Evolutionary conservation across 768 basidiomycete species (phyloP).

Genomic region (Mycena alexandri): DNA sequence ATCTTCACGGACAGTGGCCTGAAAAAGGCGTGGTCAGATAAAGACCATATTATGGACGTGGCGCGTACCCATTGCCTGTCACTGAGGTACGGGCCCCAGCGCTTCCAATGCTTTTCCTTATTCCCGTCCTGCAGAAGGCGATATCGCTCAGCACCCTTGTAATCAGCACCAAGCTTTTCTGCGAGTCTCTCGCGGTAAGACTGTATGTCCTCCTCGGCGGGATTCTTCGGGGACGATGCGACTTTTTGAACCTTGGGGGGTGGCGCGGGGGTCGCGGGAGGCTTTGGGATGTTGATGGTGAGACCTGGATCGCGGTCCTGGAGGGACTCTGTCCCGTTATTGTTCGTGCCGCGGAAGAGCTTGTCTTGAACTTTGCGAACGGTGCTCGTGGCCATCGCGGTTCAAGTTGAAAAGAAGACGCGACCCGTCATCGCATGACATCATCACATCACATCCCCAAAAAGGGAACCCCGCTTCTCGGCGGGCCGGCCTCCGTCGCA

Average conservation of each 20-base stretch:
- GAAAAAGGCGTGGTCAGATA: conserved; percentile 31
- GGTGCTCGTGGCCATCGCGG: conserved; percentile 55
- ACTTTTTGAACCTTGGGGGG: conserved; percentile 63
- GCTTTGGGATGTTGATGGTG: conserved; percentile 82
- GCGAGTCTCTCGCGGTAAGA: conserved; percentile 76
- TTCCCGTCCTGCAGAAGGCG: conserved; percentile 87
- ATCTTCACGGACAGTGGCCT: conserved; percentile 99
- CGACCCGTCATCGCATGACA: not conserved
- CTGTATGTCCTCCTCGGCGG: conserved; percentile 36
- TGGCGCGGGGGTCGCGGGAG: conserved; percentile 51
- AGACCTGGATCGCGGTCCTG: conserved; percentile 49
- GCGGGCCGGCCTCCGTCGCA: too few relatives aligned
- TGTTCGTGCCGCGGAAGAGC: conserved; percentile 65
- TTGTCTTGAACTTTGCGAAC: conserved; percentile 79
- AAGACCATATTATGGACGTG: conserved; percentile 7
- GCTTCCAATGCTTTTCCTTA: conserved; percentile 93
- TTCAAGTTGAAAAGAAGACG: conserved; percentile 15
- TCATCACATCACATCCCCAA: not conserved
- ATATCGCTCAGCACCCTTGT: conserved; percentile 85
- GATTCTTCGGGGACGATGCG: conserved; percentile 52
- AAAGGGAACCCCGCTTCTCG: not conserved
- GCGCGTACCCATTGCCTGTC: conserved; percentile 96
- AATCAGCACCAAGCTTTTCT: conserved; percentile 74
- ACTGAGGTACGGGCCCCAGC: conserved; percentile 98
- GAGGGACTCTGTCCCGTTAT: conserved; percentile 21